phyloP scores from a whole-genome alignment of 805 yeast species.

The Nakazawaea anatomiae region DNA sequence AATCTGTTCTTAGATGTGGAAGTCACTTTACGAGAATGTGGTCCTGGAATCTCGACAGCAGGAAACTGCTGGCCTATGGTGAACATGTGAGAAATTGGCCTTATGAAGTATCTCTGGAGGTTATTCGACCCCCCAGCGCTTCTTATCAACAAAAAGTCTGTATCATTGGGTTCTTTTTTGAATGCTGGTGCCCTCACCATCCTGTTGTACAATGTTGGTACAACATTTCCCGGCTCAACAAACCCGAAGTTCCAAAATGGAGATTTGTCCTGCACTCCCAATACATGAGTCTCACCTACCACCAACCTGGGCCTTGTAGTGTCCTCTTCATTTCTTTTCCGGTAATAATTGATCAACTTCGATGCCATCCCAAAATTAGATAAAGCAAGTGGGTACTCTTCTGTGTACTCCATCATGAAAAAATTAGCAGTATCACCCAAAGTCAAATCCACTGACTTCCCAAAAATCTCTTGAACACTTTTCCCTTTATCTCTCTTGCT shows the following conservation, averaged over 20 bases:
- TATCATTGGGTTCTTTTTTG: conserved; percentile 69
- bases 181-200: conserved; percentile 91
- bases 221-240: conserved; percentile 90
- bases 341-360: conserved; percentile 85
- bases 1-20: conserved; percentile 86
- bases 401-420: conserved; percentile 82
- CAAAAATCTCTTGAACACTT: conserved; percentile 67
- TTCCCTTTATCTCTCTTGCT: conserved; percentile 87
- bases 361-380: conserved; percentile 96
- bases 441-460: conserved; percentile 68
- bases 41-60: conserved; percentile 93
- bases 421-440: conserved; percentile 77
- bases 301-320: conserved; percentile 79
- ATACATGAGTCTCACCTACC: conserved; percentile 90
- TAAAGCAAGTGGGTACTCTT: conserved; percentile 76
- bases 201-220: conserved; percentile 89
- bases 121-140: conserved; percentile 77
- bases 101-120: conserved; percentile 54
- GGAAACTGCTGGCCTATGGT: conserved; percentile 92
- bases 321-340: conserved; percentile 79
- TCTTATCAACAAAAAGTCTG: conserved; percentile 78
- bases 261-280: conserved; percentile 93
- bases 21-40: conserved; percentile 93
- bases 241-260: conserved; percentile 99
- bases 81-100: conserved; percentile 66